Percentiles rank a stretch among this genome's conserved stretches.
Conservation (phyloP, 2,329 filamentous ascomycete genomes). For the Pseudogymnoascus pannorum region DNA sequence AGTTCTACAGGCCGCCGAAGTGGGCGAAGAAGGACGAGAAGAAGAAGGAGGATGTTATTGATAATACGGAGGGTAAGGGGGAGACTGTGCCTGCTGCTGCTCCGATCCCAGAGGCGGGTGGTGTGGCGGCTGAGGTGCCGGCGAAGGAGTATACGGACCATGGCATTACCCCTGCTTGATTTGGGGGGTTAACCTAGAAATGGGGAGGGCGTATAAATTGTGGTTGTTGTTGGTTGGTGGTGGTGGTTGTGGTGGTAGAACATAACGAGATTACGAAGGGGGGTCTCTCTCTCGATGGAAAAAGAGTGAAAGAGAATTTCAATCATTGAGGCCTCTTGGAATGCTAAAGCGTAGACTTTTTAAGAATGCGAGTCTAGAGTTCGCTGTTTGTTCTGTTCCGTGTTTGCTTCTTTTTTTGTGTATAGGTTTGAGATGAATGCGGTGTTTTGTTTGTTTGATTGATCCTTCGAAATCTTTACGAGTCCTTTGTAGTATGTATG, state of each 20-base stretch:
- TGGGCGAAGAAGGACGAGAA: constrained; percentile 46
- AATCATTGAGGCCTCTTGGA: constrained; percentile 1
- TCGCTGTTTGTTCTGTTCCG: not conserved
- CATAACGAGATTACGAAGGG: constrained; percentile 1
- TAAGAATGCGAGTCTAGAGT: not conserved
- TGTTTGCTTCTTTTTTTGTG: no score
- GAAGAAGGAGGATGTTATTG: constrained; percentile 30
- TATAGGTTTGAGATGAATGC: not conserved
- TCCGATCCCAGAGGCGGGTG: not conserved
- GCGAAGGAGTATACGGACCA: not conserved
- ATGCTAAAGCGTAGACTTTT: not conserved
- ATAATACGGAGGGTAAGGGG: constrained; percentile 28
- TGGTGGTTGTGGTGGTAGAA: no score
- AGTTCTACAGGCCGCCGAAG: constrained; percentile 60
- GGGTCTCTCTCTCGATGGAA: not conserved
- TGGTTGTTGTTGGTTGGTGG: no score
- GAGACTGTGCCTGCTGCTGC: constrained; percentile 16
- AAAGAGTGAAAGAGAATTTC: not conserved
- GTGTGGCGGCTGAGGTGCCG: not conserved
- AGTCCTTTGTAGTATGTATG: not conserved
- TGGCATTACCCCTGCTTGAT: not conserved
- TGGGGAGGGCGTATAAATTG: not conserved
- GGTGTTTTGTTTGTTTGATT: not conserved
- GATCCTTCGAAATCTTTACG: not conserved
- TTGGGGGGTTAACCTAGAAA: not conserved